Evolutionary conservation across 2,329 filamentous ascomycete genomes (phyloP).

Genomic region (Xylariaceae sp.): DNA sequence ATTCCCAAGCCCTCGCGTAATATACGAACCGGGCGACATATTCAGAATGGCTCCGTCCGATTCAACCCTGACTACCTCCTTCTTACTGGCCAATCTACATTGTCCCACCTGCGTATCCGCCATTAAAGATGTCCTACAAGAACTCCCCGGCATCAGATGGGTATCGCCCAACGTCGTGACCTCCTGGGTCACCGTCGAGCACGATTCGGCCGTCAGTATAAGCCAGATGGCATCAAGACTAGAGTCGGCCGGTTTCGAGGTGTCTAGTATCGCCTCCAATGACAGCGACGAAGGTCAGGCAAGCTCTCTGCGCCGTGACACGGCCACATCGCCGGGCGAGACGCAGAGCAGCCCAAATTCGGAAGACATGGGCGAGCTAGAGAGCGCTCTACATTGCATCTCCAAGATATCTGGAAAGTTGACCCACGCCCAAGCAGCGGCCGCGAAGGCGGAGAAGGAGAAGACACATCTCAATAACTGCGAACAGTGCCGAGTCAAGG

Average conservation of each 20-base stretch:
- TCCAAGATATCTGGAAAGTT: slow-evolving; percentile 29
- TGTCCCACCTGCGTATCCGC: slow-evolving; percentile 73
- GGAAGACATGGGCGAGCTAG: slow-evolving; percentile 11
- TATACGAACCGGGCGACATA: slow-evolving; percentile 11
- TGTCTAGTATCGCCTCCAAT: slow-evolving; percentile 51
- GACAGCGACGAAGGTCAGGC: slow-evolving; percentile 34
- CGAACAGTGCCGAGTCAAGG: slow-evolving; percentile 42
- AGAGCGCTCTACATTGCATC: slow-evolving; percentile 33
- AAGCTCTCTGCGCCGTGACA: slow-evolving; percentile 18
- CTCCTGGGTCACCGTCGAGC: slow-evolving; percentile 60
- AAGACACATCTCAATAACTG: slow-evolving; percentile 48
- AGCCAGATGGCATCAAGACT: slow-evolving; percentile 50
- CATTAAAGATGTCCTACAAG: slow-evolving; percentile 62
- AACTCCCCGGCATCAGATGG: slow-evolving; percentile 51
- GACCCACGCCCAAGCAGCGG: slow-evolving; percentile 19
- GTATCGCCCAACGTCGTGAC: slow-evolving; percentile 73
- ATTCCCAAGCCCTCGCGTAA: slow-evolving; percentile 7
- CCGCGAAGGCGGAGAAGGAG: slow-evolving; percentile 24
- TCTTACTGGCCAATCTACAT: slow-evolving; percentile 75
- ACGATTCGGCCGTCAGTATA: slow-evolving; percentile 50
- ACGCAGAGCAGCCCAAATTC: slow-evolving; percentile 10
- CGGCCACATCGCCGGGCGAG: slow-evolving; percentile 15
- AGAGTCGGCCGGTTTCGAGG: slow-evolving; percentile 61
- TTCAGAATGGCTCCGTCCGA: slow-evolving; percentile 31
- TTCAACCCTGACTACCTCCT: slow-evolving; percentile 54